phyloP scores from a whole-genome alignment of 805 yeast genomes.

The Wickerhamiella occidentalis region DNA sequence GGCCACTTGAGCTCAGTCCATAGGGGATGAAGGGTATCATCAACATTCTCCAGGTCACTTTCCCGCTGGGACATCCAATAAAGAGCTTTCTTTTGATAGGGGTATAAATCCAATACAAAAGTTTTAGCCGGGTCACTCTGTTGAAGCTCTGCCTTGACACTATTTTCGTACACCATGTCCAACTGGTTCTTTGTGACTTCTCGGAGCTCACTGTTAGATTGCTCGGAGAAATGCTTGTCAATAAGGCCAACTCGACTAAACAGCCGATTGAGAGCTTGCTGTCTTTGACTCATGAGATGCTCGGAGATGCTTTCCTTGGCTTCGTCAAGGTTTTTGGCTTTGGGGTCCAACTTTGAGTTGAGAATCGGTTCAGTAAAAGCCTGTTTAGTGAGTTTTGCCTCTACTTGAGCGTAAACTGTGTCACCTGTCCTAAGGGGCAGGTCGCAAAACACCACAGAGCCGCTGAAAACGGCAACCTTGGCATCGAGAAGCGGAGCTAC shows the following conservation, averaged over 20 bases:
- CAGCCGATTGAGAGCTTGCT: slow-evolving; percentile 41
- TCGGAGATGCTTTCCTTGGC: slow-evolving; percentile 44
- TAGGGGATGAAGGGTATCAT: slow-evolving; percentile 51
- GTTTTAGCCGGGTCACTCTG: slow-evolving; percentile 50
- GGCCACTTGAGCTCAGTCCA: slow-evolving; percentile 83
- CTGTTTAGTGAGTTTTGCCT: slow-evolving; percentile 41
- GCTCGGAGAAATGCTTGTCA: slow-evolving; percentile 20
- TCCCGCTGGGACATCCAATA: slow-evolving; percentile 86
- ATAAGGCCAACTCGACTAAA: slow-evolving; percentile 37
- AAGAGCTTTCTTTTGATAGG: slow-evolving; percentile 74
- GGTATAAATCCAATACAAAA: slow-evolving; percentile 49
- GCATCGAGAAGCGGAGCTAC: slow-evolving; percentile 53
- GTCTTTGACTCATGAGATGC: slow-evolving; percentile 38
- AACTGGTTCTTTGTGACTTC: slow-evolving; percentile 57
- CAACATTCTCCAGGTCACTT: slow-evolving; percentile 34
- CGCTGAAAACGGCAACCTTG: slow-evolving; percentile 42
- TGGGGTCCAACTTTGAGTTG: slow-evolving; percentile 17
- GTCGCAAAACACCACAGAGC: slow-evolving; percentile 45
- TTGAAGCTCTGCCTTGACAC: slow-evolving; percentile 42
- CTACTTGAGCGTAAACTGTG: slow-evolving; percentile 54
- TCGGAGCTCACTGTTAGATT: slow-evolving; percentile 27
- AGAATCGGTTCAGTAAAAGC: slow-evolving; percentile 28
- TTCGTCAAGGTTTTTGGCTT: slow-evolving; percentile 18
- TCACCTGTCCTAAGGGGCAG: slow-evolving; percentile 60
- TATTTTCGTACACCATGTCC: slow-evolving; percentile 54